Evolutionary conservation across 2,329 filamentous ascomycete genomes (phyloP).

Genomic region (Talaromyces rugulosus): DNA sequence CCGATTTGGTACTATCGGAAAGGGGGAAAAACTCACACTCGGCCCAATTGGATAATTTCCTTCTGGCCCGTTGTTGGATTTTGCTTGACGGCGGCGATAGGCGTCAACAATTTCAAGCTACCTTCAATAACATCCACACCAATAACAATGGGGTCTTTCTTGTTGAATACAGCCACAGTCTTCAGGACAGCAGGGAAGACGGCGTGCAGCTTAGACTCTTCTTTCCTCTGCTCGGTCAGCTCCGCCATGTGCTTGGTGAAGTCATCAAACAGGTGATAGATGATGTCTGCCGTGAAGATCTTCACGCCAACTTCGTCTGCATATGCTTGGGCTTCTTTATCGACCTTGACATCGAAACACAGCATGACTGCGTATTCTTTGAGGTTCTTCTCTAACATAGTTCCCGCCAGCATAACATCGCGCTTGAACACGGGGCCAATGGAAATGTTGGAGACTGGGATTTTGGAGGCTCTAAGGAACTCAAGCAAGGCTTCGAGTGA

Average conservation of each 20-base stretch:
- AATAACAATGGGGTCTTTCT: conserved; percentile 90
- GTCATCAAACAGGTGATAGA: conserved; percentile 95
- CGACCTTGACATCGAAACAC: conserved; percentile 98
- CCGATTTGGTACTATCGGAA: not conserved
- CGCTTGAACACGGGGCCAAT: conserved; percentile 98
- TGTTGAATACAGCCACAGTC: conserved; percentile 95
- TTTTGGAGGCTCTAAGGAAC: conserved; percentile 93
- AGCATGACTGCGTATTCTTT: conserved; percentile 98
- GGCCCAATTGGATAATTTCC: conserved; percentile 78
- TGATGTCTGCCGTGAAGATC: conserved; percentile 98
- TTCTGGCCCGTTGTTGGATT: conserved; percentile 75
- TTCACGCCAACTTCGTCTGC: conserved; percentile 94
- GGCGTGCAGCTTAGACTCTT: conserved; percentile 89
- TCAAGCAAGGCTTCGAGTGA: conserved; percentile 94
- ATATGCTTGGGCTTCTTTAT: conserved; percentile 89
- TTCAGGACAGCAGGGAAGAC: conserved; percentile 94
- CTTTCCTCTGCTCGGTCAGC: conserved; percentile 86
- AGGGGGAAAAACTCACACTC: conserved; percentile 68
- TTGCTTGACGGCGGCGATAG: conserved; percentile 79
- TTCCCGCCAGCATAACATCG: conserved; percentile 88
- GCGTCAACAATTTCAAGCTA: conserved; percentile 78
- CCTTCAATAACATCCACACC: conserved; percentile 96
- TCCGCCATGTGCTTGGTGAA: conserved; percentile 94
- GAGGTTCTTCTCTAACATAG: conserved; percentile 85
- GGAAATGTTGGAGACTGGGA: conserved; percentile 93